Conservation (phyloP, 768 basidiomycete genomes). For the Chiua virens region DNA sequence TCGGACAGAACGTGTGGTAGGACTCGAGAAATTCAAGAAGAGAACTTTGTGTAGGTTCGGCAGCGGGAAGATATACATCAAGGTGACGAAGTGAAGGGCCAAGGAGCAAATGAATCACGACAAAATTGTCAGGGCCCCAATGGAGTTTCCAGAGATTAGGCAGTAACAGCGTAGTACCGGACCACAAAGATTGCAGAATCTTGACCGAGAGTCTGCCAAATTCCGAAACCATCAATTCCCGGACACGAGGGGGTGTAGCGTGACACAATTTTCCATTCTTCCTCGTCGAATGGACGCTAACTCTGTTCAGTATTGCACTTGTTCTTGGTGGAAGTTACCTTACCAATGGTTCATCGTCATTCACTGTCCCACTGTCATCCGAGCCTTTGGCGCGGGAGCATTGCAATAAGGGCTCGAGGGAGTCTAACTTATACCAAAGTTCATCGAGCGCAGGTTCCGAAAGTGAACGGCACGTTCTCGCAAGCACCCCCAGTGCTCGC, state of each 20-base stretch:
- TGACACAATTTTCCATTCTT: neutral
- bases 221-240: neutral
- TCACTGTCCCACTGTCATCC: neutral
- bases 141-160: conserved; percentile 6
- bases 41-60: neutral
- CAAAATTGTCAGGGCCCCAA: neutral
- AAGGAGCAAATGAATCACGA: conserved; percentile 8
- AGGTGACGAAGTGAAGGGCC: conserved; percentile 7
- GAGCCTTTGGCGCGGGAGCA: no score
- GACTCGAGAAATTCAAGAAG: conserved; percentile 3
- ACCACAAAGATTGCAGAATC: conserved; percentile 2
- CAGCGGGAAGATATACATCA: neutral
- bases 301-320: neutral
- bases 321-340: neutral
- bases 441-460: neutral
- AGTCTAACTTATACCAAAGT: no score
- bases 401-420: no score
- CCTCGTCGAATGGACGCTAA: conserved; percentile 2
- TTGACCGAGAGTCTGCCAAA: neutral
- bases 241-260: conserved; percentile 8
- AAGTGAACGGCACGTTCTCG: conserved; percentile 14
- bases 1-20: conserved; percentile 4
- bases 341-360: conserved; percentile 1
- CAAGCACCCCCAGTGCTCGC: conserved; percentile 7
- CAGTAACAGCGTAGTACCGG: conserved; percentile 3